phyloP scores from a whole-genome alignment of 257 asterid genomes.

The Solanum sejunctum region DNA sequence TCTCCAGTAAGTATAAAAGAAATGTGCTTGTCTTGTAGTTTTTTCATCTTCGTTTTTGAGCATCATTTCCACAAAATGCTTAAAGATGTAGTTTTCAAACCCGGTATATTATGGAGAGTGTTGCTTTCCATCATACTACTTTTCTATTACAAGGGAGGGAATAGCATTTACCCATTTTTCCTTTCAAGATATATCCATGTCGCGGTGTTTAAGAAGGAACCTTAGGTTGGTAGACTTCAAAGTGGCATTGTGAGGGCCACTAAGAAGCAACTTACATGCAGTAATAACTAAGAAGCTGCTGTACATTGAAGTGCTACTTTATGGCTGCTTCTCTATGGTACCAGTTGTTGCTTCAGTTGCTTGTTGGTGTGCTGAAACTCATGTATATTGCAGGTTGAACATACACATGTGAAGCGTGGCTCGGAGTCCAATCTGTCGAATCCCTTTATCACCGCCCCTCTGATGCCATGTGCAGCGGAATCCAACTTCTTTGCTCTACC shows the following conservation, averaged over 20 bases:
- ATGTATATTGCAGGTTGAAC: neutral
- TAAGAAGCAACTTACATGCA: neutral
- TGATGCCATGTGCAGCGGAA: constrained; percentile 27
- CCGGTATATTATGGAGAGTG: neutral
- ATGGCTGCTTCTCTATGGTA: neutral
- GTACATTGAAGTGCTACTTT: neutral
- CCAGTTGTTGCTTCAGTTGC: neutral
- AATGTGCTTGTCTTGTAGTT: neutral
- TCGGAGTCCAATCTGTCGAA: constrained; percentile 10
- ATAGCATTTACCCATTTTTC: neutral
- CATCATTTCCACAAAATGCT: neutral
- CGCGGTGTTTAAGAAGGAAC: neutral
- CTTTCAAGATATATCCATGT: neutral
- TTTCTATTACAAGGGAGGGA: neutral
- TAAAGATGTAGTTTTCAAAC: neutral
- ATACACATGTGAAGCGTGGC: neutral
- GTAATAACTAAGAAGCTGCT: neutral
- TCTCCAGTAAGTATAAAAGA: constrained; percentile 23
- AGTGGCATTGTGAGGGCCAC: neutral
- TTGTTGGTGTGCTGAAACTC: neutral
- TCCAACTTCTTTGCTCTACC: constrained; percentile 39
- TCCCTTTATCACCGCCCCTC: constrained; percentile 6
- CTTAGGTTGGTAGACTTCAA: neutral
- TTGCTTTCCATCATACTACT: neutral
- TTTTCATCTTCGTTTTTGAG: neutral